Evolutionary conservation across 2,329 filamentous ascomycete species (phyloP), one percentile per base, ranked within the genome.

Genomic region (Diaporthe ilicicola): DNA sequence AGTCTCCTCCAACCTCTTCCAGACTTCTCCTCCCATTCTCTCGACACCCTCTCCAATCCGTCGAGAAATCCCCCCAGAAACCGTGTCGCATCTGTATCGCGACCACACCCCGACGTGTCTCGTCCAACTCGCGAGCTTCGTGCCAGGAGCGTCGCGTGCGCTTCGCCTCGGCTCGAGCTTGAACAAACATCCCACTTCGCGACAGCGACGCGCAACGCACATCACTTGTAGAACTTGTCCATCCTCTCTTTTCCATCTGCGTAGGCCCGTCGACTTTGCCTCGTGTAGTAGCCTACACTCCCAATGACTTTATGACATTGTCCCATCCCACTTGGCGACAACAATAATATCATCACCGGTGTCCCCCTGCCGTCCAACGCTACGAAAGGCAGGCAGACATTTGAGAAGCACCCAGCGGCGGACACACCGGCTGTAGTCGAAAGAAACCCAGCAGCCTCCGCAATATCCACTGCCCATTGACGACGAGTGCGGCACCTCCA

Each of bases 361-460:
- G 55, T n/a, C 44, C 59, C 29, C 37, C 19, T 37, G 59, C 59
- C 42, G 34, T 50, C 24, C 44, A 34, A 62, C 27, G 24, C 48
- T 42, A 34, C 6, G 29, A 37, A 64, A n/a, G 19, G 59, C 29
- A 50, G 29, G 9, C 29, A 64, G 29, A 10, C 59, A 64, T 42
- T 42, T 19, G 24, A 29, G 27, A 59, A 50, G 27, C 27, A 29
- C 32, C 32, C 22, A 46, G 44, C 39, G 37, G 22, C 54, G 42
- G 53, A 50, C 29, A 65, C 22, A 64, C 19, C 74, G 69, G 66
- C 59, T 74, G 73, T 73, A 70, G 71, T 59, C 71, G 71, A 73
- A 70, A 69, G 67, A 64, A 8, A 44, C 42, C 48, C 65, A 51
- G 32, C 42, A 2, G 6, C 42, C 44, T 44, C 34, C 27, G 42